phyloP scores from a whole-genome alignment of 2,329 filamentous ascomycete genomes.

The Thermothelomyces thermophilus region DNA sequence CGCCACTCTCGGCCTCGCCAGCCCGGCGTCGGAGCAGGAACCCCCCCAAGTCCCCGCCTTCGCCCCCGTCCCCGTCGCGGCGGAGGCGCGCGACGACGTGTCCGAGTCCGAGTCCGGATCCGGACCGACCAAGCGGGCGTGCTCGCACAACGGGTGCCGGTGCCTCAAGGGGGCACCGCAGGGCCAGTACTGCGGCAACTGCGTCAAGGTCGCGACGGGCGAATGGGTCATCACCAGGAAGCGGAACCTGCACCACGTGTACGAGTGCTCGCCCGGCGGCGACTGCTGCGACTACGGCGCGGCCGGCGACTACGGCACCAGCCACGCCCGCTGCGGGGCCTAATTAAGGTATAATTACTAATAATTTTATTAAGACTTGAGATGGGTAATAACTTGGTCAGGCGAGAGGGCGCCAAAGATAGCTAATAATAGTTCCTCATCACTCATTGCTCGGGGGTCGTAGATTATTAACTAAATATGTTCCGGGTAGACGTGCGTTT shows the following conservation, averaged over 20 bases:
- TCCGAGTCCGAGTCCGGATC: neutral
- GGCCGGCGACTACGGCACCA: conserved; percentile 10
- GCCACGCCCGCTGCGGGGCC: neutral
- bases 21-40: neutral
- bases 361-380: no score
- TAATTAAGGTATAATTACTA: no score
- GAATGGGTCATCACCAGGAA: conserved; percentile 22
- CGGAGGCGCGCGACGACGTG: neutral
- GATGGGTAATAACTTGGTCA: no score
- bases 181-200: conserved; percentile 23
- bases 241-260: conserved; percentile 19
- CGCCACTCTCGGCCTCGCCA: conserved; percentile 6
- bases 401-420: no score
- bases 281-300: conserved; percentile 23
- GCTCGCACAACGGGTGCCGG: conserved; percentile 18
- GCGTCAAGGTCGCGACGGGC: conserved; percentile 21
- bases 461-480: no score
- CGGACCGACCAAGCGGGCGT: conserved; percentile 15
- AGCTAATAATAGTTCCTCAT: no score
- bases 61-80: neutral
- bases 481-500: no score
- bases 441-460: no score
- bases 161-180: conserved; percentile 20
- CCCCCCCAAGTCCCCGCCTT: no score
- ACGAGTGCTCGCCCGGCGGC: conserved; percentile 22